Evolutionary conservation across 169 alveolate species (phyloP).

Genomic region (Pseudocohnilembus persalinus): DNA sequence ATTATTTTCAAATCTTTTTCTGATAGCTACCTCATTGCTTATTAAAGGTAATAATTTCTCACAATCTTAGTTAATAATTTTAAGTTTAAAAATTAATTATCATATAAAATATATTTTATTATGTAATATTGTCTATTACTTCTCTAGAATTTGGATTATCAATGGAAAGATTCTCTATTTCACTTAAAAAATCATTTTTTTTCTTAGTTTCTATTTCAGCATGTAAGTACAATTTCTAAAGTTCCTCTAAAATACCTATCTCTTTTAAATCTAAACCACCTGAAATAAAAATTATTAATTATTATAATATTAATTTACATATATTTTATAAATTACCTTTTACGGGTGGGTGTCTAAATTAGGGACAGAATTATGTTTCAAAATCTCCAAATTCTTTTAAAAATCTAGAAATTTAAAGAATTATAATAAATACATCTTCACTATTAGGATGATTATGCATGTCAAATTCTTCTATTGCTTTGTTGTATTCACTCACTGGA

Average conservation of each 20-base stretch:
- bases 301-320: too few species aligned
- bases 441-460: slow-evolving; percentile 48
- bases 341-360: slow-evolving; percentile 59
- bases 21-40: slow-evolving; percentile 13
- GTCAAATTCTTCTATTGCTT: slow-evolving; percentile 54
- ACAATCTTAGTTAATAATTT: too few species aligned
- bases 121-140: slow-evolving; percentile 21
- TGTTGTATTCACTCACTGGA: slow-evolving; percentile 59
- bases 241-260: slow-evolving; percentile 42
- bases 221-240: slow-evolving; percentile 40
- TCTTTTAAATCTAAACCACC: slow-evolving; percentile 28
- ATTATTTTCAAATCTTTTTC: slow-evolving; percentile 16
- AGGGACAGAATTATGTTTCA: slow-evolving; percentile 49
- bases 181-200: slow-evolving; percentile 26
- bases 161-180: slow-evolving; percentile 35
- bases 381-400: slow-evolving; percentile 61
- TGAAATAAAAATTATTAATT: too few species aligned
- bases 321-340: slow-evolving; percentile 32
- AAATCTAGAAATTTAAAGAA: slow-evolving; percentile 52
- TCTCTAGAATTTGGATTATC: slow-evolving; percentile 46
- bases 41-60: slow-evolving; percentile 5
- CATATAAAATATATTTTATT: not conserved
- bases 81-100: not conserved
- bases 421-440: slow-evolving; percentile 50
- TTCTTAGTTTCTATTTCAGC: slow-evolving; percentile 12